These are phyloP conservation scores for Trametes hirsuta DNA, from an alignment of 1,284 basidiomycete species.

Conservation along the genomic window DNA sequence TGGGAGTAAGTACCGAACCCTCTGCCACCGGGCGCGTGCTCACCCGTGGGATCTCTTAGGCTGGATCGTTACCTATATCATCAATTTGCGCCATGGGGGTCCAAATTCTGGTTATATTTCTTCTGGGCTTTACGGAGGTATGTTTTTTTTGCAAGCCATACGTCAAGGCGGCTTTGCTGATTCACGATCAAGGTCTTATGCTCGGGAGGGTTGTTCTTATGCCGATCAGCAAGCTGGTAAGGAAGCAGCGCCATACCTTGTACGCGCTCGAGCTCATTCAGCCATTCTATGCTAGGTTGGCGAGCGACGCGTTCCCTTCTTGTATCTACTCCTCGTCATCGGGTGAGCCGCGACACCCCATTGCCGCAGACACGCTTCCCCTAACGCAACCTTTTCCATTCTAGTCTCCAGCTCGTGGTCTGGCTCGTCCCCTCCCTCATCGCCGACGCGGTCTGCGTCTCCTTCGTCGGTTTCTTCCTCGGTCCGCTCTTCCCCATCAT, in stretches of 20 bases:
- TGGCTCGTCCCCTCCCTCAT: slow-evolving; percentile 61
- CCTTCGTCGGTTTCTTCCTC: slow-evolving; percentile 55
- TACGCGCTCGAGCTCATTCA: neutral
- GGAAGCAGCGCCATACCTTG: neutral
- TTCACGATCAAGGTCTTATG: slow-evolving; percentile 38
- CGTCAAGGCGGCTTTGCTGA: neutral
- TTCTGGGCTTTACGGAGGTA: slow-evolving; percentile 53
- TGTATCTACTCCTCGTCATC: slow-evolving; percentile 41
- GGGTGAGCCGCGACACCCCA: slow-evolving; percentile 25
- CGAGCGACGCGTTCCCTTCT: slow-evolving; percentile 43
- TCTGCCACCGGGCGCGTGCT: neutral
- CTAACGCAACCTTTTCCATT: neutral
- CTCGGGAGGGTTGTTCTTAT: slow-evolving; percentile 47
- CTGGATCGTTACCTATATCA: slow-evolving; percentile 56
- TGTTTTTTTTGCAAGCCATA: neutral
- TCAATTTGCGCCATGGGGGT: slow-evolving; percentile 46
- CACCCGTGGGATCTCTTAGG: slow-evolving; percentile 30
- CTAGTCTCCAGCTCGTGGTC: slow-evolving; percentile 53
- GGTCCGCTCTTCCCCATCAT: slow-evolving; percentile 58
- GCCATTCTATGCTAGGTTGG: slow-evolving; percentile 37
- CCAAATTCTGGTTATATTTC: slow-evolving; percentile 51
- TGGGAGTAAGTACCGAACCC: slow-evolving; percentile 37
- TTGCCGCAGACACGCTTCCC: neutral
- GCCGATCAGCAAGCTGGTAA: slow-evolving; percentile 50
- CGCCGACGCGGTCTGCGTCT: slow-evolving; percentile 53